Evolutionary conservation across 2,329 filamentous ascomycete genomes (phyloP).

Genomic region (Penicillium sp.): DNA sequence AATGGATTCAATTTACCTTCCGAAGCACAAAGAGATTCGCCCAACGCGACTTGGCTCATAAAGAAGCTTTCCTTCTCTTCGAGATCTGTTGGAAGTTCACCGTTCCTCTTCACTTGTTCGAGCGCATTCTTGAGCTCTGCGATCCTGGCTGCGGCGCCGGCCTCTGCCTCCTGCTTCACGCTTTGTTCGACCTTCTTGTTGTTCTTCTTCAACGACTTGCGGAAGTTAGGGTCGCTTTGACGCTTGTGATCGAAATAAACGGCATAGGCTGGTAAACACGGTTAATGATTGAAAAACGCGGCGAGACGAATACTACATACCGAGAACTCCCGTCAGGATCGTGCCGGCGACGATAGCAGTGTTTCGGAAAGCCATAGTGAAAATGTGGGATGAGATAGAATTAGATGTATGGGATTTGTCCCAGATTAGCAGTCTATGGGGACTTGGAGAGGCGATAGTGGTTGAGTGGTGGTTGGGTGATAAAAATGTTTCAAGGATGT

Average conservation of each 20-base stretch:
- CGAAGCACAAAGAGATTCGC: constrained; percentile 71
- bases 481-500: constrained; percentile 10
- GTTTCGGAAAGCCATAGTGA: constrained; percentile 27
- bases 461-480: constrained; percentile 1
- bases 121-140: constrained; percentile 72
- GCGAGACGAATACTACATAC: constrained; percentile 32
- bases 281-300: constrained; percentile 10
- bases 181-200: constrained; percentile 47
- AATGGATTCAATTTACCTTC: constrained; percentile 63
- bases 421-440: not conserved
- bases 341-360: constrained; percentile 59
- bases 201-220: constrained; percentile 55
- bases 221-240: constrained; percentile 62
- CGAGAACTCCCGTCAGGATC: constrained; percentile 56
- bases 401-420: not conserved
- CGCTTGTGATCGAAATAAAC: constrained; percentile 66
- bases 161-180: constrained; percentile 49
- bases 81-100: constrained; percentile 75
- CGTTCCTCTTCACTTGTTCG: constrained; percentile 80
- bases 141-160: constrained; percentile 48
- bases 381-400: not conserved
- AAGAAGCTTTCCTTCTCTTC: constrained; percentile 97
- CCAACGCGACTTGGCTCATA: constrained; percentile 88
- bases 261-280: constrained; percentile 53
- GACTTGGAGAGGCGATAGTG: constrained; percentile 1